Conservation (phyloP, 257 asterid species). For the Primulina tabacum region DNA sequence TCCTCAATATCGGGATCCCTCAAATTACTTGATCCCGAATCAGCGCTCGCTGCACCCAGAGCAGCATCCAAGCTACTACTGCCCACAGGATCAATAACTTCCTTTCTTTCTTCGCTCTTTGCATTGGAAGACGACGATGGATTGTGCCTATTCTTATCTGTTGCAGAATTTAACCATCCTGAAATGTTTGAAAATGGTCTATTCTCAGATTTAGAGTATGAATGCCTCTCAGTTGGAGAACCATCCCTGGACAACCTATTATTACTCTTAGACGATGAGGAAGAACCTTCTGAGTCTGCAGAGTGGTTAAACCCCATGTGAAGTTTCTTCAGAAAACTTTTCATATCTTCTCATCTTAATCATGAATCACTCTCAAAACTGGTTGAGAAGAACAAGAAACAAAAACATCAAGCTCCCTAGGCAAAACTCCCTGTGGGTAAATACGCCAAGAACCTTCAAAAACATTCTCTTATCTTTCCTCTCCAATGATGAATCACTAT, state of each 20-base stretch:
- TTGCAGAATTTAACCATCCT: constrained; percentile 90
- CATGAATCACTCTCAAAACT: background rate
- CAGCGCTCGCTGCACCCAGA: constrained; percentile 56
- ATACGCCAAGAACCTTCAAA: constrained; percentile 28
- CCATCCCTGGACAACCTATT: constrained; percentile 41
- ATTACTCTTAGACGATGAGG: constrained; percentile 56
- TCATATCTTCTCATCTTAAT: constrained; percentile 48
- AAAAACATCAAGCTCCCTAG: background rate
- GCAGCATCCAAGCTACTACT: constrained; percentile 68
- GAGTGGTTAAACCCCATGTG: constrained; percentile 71
- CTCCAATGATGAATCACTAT: constrained; percentile 47
- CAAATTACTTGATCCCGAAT: constrained; percentile 58
- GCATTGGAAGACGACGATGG: constrained; percentile 69
- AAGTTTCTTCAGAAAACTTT: constrained; percentile 75
- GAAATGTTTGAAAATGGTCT: constrained; percentile 77
- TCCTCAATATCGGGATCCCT: constrained; percentile 88
- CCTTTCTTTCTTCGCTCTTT: constrained; percentile 49
- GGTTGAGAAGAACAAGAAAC: background rate
- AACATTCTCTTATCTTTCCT: constrained; percentile 55
- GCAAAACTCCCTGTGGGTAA: background rate
- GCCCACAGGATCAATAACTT: constrained; percentile 67
- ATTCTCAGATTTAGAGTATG: constrained; percentile 60
- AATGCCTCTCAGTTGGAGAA: constrained; percentile 45
- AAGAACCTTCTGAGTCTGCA: constrained; percentile 70
- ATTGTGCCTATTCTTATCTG: constrained; percentile 64